Conservation (phyloP, 192 early-diverging fungal species). For the Chytriomyces hyalinus region DNA sequence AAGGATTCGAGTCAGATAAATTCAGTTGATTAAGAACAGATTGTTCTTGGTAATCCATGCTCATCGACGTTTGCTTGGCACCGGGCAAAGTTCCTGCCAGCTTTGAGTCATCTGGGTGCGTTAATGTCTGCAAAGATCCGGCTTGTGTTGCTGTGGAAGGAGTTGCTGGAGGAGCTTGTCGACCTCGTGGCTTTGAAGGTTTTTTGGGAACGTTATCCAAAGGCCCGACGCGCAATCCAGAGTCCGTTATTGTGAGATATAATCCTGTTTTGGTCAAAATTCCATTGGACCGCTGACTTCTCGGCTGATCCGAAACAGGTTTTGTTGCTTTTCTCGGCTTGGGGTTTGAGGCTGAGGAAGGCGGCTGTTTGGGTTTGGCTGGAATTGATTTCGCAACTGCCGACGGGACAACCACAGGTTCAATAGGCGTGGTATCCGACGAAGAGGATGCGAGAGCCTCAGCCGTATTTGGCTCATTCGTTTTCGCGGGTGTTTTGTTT, state of each 20-base stretch:
- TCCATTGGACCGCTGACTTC: background rate
- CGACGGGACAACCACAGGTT: background rate
- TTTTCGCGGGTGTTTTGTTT: background rate
- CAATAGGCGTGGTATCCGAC: background rate
- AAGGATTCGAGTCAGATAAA: background rate
- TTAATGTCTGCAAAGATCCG: background rate
- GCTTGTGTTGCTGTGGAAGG: background rate
- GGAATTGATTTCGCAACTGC: constrained; percentile 1
- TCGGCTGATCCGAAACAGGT: background rate
- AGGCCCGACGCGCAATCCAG: background rate
- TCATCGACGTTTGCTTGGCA: background rate
- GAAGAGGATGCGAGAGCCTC: background rate
- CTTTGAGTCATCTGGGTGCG: background rate
- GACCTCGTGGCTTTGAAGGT: background rate
- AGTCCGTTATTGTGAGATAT: constrained; percentile 30
- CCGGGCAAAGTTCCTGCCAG: background rate
- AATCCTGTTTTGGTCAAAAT: constrained; percentile 30
- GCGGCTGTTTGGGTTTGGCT: background rate
- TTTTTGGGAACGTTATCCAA: background rate
- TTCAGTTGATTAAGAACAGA: background rate
- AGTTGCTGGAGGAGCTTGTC: no score
- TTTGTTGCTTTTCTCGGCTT: background rate
- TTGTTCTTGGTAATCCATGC: background rate
- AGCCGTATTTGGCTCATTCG: background rate
- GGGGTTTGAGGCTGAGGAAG: background rate